These are phyloP conservation scores for Fusarium fujikuroi DNA, from an alignment of 2,329 filamentous ascomycete species.

Conservation along the genomic window DNA sequence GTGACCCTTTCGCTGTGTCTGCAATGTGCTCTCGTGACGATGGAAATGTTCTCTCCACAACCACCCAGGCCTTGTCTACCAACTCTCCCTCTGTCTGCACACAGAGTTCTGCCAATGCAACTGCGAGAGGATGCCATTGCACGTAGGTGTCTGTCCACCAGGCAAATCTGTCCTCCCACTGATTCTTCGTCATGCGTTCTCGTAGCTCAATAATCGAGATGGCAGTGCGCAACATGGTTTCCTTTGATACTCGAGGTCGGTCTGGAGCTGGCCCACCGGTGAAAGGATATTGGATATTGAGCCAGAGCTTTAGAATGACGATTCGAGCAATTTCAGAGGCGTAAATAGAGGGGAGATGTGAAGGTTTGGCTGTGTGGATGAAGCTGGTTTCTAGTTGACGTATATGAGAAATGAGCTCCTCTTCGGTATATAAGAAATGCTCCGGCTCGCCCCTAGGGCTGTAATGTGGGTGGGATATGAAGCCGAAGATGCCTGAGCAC, in stretches of 20 bases:
- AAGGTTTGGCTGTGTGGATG: constrained; percentile 49
- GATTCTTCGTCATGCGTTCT: constrained; percentile 48
- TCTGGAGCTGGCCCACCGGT: constrained; percentile 46
- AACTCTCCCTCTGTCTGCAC: constrained; percentile 57
- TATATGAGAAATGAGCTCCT: constrained; percentile 54
- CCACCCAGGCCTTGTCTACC: constrained; percentile 61
- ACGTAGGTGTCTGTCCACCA: constrained; percentile 64
- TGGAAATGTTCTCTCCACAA: constrained; percentile 58
- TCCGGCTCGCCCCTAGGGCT: constrained; percentile 30
- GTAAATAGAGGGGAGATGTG: constrained; percentile 50
- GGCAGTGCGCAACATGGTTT: constrained; percentile 59
- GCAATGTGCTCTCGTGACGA: constrained; percentile 58
- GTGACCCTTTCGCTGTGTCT: constrained; percentile 59
- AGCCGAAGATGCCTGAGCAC: constrained; percentile 55
- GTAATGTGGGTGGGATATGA: constrained; percentile 50
- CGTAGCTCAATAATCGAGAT: constrained; percentile 58
- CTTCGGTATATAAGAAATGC: constrained; percentile 47
- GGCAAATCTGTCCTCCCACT: constrained; percentile 51
- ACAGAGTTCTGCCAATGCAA: constrained; percentile 64
- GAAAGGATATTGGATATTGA: constrained; percentile 58
- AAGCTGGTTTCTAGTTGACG: constrained; percentile 54
- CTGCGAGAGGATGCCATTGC: constrained; percentile 66
- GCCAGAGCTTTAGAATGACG: constrained; percentile 59
- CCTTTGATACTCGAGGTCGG: constrained; percentile 50
- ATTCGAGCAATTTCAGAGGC: constrained; percentile 55